Evolutionary conservation across 177 flowering plant genomes (phyloP).

Genomic region (Telopea speciosissima): DNA sequence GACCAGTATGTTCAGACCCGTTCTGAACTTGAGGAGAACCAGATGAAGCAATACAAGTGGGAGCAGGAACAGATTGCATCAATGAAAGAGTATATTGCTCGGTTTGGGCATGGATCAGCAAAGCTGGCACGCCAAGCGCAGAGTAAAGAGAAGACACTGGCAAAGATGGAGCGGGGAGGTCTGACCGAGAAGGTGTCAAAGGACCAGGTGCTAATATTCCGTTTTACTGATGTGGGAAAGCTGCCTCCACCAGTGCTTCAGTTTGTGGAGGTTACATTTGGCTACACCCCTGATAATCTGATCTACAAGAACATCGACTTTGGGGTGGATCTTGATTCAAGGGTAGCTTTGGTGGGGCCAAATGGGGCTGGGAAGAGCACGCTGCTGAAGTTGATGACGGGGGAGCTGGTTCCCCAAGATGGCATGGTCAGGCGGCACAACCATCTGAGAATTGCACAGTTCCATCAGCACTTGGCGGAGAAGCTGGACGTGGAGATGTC

Average conservation of each 20-base stretch:
- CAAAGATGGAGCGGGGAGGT: conserved; percentile 97
- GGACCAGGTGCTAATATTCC: conserved; percentile 74
- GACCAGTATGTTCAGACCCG: conserved; percentile 95
- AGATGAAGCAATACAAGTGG: conserved; percentile 97
- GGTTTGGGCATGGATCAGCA: conserved; percentile 97
- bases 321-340: conserved; percentile 91
- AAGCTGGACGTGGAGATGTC: conserved; percentile 76
- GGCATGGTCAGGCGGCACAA: conserved; percentile 92
- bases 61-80: conserved; percentile 92
- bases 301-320: conserved; percentile 84
- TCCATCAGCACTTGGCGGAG: conserved; percentile 83
- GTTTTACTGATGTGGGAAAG: conserved; percentile 87
- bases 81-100: conserved; percentile 96
- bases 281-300: conserved; percentile 82
- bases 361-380: conserved; percentile 98
- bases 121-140: conserved; percentile 96
- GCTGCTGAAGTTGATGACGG: conserved; percentile 88
- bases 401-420: conserved; percentile 71
- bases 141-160: conserved; percentile 96
- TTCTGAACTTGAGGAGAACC: conserved; percentile 86
- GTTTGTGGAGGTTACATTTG: conserved; percentile 85
- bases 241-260: conserved; percentile 98
- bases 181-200: conserved; percentile 77
- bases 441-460: conserved; percentile 81
- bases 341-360: conserved; percentile 88